Conservation (phyloP, 176 grass and related monocot species). For the Bolboschoenus planiculmis region DNA sequence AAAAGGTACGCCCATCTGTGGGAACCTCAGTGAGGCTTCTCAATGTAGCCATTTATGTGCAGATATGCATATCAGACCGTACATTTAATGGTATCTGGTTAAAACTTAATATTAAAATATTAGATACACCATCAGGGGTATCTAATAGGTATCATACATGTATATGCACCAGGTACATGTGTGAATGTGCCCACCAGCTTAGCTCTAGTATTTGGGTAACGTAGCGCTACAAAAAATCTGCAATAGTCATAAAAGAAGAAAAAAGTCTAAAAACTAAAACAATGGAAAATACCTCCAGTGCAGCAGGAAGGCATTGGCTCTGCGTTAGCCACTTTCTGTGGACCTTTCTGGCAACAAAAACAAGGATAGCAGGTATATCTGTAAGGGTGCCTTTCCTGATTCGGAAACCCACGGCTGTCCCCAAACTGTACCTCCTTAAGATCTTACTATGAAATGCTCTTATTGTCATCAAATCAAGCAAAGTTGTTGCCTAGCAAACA, state of each 20-base stretch:
- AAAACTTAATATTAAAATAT: neutral
- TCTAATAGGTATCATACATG: neutral
- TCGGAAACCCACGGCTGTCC: slow-evolving; percentile 85
- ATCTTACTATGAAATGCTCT: slow-evolving; percentile 99
- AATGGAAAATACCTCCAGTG: slow-evolving; percentile 46
- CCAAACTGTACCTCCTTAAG: slow-evolving; percentile 73
- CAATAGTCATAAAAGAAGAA: neutral
- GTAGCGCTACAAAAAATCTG: neutral
- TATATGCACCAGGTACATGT: neutral
- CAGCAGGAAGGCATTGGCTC: slow-evolving; percentile 72
- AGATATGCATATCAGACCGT: neutral
- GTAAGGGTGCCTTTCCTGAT: slow-evolving; percentile 80
- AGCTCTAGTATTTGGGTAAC: neutral
- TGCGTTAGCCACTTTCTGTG: slow-evolving; percentile 77
- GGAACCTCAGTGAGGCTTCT: neutral
- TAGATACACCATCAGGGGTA: neutral
- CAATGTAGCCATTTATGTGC: neutral
- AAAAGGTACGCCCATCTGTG: neutral
- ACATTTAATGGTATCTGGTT: neutral
- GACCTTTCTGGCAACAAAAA: slow-evolving; percentile 93
- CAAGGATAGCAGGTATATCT: slow-evolving; percentile 77
- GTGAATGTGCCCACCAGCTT: neutral
- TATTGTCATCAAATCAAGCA: slow-evolving; percentile 98
- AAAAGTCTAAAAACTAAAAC: neutral
- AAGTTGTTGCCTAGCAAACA: slow-evolving; percentile 44